Conservation (phyloP, 2,329 filamentous ascomycete species). For the Cylindrodendrum hubeiense region DNA sequence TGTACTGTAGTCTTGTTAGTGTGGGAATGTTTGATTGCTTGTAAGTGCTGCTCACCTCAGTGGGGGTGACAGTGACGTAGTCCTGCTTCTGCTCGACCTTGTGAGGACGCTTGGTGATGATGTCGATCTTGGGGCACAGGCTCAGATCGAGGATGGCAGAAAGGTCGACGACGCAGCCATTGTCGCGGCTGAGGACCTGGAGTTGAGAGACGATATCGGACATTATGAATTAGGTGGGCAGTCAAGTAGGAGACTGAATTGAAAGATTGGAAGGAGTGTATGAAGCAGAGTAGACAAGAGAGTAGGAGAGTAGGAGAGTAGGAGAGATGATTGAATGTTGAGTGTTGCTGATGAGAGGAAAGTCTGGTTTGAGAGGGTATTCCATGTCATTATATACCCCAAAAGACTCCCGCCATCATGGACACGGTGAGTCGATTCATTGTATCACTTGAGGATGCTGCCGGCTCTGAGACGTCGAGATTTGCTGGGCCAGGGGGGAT, state of each 20-base stretch:
- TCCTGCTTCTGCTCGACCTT: conserved; percentile 35
- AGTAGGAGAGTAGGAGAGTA: conserved; percentile 13
- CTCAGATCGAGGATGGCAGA: conserved; percentile 34
- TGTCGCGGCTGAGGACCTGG: conserved; percentile 35
- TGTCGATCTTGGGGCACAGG: conserved; percentile 38
- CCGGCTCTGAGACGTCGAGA: neutral
- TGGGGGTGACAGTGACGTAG: conserved; percentile 37
- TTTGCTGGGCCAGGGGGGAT: neutral
- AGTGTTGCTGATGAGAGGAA: conserved; percentile 23
- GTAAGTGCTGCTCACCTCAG: conserved; percentile 16
- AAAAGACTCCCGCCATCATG: neutral
- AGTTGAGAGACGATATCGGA: conserved; percentile 35
- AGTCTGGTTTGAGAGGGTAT: conserved; percentile 1
- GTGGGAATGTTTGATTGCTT: neutral
- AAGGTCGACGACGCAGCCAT: conserved; percentile 39
- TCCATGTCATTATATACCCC: conserved; percentile 24
- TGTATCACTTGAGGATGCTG: neutral
- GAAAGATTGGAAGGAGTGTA: conserved; percentile 22
- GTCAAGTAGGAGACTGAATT: conserved; percentile 6
- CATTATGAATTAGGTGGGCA: conserved; percentile 31
- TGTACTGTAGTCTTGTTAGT: conserved; percentile 6
- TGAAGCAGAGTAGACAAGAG: conserved; percentile 18
- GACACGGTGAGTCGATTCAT: neutral
- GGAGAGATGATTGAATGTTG: conserved; percentile 7
- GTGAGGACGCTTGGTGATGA: conserved; percentile 32